A percentile compares a stretch with the other conserved stretches of the same genome.
These are phyloP conservation scores for Radiomyces spectabilis DNA, from an alignment of 192 early-diverging fungal genomes.

Conservation along the genomic window DNA sequence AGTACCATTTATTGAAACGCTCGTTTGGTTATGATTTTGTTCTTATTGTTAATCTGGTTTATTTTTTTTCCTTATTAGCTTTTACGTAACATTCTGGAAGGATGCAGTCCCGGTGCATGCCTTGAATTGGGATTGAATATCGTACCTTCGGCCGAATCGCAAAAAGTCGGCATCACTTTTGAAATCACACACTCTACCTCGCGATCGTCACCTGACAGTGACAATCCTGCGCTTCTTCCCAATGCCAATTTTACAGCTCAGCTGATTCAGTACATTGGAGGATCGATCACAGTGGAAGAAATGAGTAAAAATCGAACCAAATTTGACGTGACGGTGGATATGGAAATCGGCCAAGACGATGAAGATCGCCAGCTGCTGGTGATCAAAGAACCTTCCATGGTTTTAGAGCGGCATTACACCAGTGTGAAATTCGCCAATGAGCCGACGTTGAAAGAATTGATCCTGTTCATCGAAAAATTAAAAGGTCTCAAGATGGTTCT, in stretches of 20 bases:
- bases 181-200: conserved; percentile 10
- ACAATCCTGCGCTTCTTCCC: background rate
- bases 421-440: conserved; percentile 37
- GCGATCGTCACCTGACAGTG: background rate
- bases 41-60: background rate
- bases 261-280: conserved; percentile 11
- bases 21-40: background rate
- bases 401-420: no score
- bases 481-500: conserved; percentile 36
- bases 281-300: background rate
- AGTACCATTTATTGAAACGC: background rate
- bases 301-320: conserved; percentile 5
- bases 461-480: conserved; percentile 29
- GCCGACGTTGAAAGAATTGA: conserved; percentile 41
- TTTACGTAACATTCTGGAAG: conserved; percentile 40
- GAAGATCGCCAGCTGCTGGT: background rate
- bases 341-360: conserved; percentile 8
- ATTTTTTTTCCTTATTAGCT: conserved; percentile 24
- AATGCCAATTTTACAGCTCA: conserved; percentile 24
- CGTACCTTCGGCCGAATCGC: background rate
- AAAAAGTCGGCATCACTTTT: conserved; percentile 6
- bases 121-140: conserved; percentile 46
- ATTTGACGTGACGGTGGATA: conserved; percentile 15
- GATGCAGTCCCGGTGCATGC: conserved; percentile 36
- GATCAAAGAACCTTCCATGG: no score